Conservation (phyloP, 225 moss, liverwort and hornwort species). For the Marchantia polymorpha region DNA sequence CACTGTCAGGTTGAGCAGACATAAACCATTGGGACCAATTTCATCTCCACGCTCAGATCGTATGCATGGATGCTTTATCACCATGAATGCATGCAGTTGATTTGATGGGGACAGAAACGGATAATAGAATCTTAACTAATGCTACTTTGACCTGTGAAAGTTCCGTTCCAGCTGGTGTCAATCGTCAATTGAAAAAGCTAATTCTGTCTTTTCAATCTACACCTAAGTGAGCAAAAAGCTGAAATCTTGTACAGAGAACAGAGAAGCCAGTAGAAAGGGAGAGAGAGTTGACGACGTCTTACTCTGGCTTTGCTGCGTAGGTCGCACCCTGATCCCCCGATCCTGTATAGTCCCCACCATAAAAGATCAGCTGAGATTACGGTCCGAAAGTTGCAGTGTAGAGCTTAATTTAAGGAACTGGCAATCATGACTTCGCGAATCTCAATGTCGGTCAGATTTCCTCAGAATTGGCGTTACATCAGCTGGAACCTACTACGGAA, state of each 20-base stretch:
- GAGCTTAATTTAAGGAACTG: background rate
- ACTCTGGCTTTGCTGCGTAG: slow-evolving; percentile 25
- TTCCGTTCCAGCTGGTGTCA: too few species aligned
- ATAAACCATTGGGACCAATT: background rate
- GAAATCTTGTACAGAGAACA: background rate
- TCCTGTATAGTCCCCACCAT: slow-evolving; percentile 8
- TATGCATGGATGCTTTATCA: background rate
- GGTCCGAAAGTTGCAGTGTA: background rate
- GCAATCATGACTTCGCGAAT: background rate
- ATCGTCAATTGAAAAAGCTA: background rate
- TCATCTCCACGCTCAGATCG: background rate
- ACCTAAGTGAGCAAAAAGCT: background rate
- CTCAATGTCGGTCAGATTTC: background rate
- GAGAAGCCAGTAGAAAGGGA: background rate
- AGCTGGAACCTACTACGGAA: background rate
- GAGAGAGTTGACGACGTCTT: background rate
- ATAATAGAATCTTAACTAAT: too few species aligned
- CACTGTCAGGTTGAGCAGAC: background rate
- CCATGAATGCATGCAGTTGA: background rate
- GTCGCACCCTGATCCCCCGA: slow-evolving; percentile 16
- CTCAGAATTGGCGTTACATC: background rate
- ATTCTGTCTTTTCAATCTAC: background rate
- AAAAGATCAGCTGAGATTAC: slow-evolving; percentile 3
- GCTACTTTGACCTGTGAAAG: too few species aligned
- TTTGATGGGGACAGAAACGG: too few species aligned